Evolutionary conservation across 1,284 basidiomycete species (phyloP).

Genomic region (Cryptococcus sp.): DNA sequence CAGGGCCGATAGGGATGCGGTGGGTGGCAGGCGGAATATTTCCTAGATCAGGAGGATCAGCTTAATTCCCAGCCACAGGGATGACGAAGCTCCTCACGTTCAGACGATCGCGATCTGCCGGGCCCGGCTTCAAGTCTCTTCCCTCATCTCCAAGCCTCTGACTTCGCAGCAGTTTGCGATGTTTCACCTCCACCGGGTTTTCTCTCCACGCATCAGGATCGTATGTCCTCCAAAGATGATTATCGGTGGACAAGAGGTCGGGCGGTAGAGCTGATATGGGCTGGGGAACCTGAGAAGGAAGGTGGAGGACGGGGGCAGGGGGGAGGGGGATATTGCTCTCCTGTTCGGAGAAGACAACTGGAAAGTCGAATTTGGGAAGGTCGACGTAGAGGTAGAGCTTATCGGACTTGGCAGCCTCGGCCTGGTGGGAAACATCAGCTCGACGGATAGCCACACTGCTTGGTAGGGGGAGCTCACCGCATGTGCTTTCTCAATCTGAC

Average conservation of each 20-base stretch:
- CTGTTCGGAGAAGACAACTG: conserved; percentile 91
- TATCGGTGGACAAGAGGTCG: conserved; percentile 58
- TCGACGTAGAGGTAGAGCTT: conserved; percentile 92
- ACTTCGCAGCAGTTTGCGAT: conserved; percentile 87
- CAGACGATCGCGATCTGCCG: conserved; percentile 88
- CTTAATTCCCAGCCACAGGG: not conserved
- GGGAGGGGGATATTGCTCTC: conserved; percentile 39
- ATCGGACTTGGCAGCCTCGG: conserved; percentile 80
- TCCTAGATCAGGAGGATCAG: conserved; percentile 55
- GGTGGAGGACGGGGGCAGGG: conserved; percentile 44
- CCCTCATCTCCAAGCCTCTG: conserved; percentile 93
- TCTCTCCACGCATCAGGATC: conserved; percentile 83
- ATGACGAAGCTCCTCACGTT: conserved; percentile 58
- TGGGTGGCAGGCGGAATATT: conserved; percentile 86
- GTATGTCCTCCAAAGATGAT: conserved; percentile 78
- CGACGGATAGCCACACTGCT: not conserved
- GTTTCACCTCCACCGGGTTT: conserved; percentile 97
- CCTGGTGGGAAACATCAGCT: conserved; percentile 52
- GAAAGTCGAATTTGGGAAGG: conserved; percentile 94
- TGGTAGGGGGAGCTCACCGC: conserved; percentile 56
- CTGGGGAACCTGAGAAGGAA: conserved; percentile 24
- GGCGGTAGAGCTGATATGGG: conserved; percentile 46
- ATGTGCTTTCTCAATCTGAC: conserved; percentile 90
- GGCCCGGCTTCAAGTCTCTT: conserved; percentile 92
- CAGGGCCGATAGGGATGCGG: conserved; percentile 76